These are phyloP conservation scores for Candida montana DNA, from an alignment of 805 yeast genomes.

Conservation along the genomic window DNA sequence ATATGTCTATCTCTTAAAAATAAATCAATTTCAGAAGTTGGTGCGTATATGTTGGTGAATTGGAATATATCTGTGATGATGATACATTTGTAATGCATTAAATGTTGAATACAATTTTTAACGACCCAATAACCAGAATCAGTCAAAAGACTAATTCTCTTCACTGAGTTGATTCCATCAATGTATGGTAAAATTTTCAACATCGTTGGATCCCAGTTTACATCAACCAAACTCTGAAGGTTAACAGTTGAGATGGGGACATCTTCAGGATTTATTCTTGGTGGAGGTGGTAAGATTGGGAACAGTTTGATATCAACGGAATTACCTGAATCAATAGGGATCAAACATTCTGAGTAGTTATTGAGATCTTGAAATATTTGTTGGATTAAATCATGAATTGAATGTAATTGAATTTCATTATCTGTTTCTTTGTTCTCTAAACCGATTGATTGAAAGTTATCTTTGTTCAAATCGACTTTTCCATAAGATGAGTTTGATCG, in stretches of 20 bases:
- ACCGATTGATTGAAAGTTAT: constrained; percentile 22
- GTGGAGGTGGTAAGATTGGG: constrained; percentile 79
- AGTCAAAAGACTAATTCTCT: constrained; percentile 70
- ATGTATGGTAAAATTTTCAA: constrained; percentile 78
- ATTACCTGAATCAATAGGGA: constrained; percentile 85
- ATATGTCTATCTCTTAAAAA: constrained; percentile 61
- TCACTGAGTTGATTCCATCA: constrained; percentile 82
- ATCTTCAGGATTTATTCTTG: constrained; percentile 68
- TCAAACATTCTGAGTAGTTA: constrained; percentile 92
- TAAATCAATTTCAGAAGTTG: constrained; percentile 68
- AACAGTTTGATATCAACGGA: constrained; percentile 91
- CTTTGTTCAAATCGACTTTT: constrained; percentile 19
- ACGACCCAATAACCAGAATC: constrained; percentile 76
- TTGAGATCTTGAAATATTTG: constrained; percentile 93
- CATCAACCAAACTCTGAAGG: constrained; percentile 67
- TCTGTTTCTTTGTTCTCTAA: constrained; percentile 15
- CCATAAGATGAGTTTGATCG: background rate
- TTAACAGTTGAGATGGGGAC: constrained; percentile 91
- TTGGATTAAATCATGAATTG: constrained; percentile 72
- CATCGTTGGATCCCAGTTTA: constrained; percentile 98
- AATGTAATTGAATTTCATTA: constrained; percentile 28
- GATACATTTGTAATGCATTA: constrained; percentile 84
- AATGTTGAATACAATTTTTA: constrained; percentile 82
- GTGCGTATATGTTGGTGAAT: constrained; percentile 82
- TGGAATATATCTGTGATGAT: constrained; percentile 83